These are phyloP conservation scores for Microbotryum scabiosae DNA, from an alignment of 1,284 basidiomycete genomes.

Conservation along the genomic window DNA sequence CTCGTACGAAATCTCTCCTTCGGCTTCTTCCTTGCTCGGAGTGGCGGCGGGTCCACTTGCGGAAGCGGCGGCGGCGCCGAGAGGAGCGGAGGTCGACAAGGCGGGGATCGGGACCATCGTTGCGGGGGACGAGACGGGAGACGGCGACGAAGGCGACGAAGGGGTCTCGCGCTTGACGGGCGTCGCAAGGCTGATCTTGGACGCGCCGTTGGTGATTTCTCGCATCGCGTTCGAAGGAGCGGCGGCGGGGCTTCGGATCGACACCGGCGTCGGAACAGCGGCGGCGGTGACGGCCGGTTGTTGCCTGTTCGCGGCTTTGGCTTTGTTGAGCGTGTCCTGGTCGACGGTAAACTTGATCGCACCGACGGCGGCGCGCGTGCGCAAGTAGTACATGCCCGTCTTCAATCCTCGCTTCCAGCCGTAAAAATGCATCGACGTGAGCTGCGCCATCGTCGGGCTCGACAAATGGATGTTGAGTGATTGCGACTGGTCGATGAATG, in stretches of 20 bases:
- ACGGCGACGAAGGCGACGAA: background rate
- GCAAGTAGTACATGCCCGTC: conserved; percentile 91
- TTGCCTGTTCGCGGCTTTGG: conserved; percentile 44
- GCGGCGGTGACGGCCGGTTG: conserved; percentile 17
- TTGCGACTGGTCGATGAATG: conserved; percentile 87
- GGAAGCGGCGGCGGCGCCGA: conserved; percentile 34
- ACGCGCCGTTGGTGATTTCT: conserved; percentile 29
- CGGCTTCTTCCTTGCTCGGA: conserved; percentile 47
- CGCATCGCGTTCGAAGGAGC: conserved; percentile 12
- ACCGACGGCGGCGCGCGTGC: conserved; percentile 86
- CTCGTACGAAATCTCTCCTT: conserved; percentile 67
- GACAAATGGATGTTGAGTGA: conserved; percentile 86
- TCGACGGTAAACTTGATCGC: conserved; percentile 99
- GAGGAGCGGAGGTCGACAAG: conserved; percentile 4
- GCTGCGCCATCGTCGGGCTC: conserved; percentile 82
- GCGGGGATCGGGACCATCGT: background rate
- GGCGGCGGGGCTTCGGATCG: background rate
- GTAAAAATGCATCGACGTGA: conserved; percentile 99
- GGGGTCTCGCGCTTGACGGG: conserved; percentile 8
- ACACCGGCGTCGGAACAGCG: conserved; percentile 2
- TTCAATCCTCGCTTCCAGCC: conserved; percentile 99
- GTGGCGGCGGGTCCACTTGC: conserved; percentile 36
- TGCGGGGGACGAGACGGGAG: background rate
- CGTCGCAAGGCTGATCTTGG: background rate
- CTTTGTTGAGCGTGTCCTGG: conserved; percentile 47